A percentile compares a stretch with the other conserved stretches of the same genome.
These are phyloP conservation scores for Trametes gibbosa DNA, from an alignment of 768 basidiomycete species.

Conservation along the genomic window DNA sequence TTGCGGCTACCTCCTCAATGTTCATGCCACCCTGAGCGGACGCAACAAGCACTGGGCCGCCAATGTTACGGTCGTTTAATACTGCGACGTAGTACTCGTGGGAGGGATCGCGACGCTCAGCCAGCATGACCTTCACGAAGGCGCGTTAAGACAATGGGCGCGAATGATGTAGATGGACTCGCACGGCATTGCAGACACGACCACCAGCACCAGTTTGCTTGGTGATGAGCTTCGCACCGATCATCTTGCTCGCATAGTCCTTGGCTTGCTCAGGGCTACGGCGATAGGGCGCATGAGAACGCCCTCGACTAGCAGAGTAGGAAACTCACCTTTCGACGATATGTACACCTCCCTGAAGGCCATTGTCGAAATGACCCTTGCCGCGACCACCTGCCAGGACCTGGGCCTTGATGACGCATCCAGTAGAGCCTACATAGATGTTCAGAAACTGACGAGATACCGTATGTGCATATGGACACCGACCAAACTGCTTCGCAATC, in stretches of 20 bases:
- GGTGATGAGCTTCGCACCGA: constrained; percentile 93
- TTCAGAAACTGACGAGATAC: neutral
- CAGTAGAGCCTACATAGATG: constrained; percentile 52
- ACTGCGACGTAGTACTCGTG: constrained; percentile 99
- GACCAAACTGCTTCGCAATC: constrained; percentile 88
- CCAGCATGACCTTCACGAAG: constrained; percentile 85
- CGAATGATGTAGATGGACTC: constrained; percentile 28
- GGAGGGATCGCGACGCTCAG: constrained; percentile 86
- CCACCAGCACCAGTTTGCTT: constrained; percentile 96
- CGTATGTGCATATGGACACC: constrained; percentile 20
- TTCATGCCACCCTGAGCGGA: constrained; percentile 99
- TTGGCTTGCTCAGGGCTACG: constrained; percentile 82
- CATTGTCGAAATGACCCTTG: constrained; percentile 95
- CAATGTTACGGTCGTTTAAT: constrained; percentile 87
- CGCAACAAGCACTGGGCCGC: constrained; percentile 89
- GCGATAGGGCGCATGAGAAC: neutral
- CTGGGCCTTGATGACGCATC: constrained; percentile 97
- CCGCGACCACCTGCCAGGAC: constrained; percentile 98
- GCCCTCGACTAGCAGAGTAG: neutral
- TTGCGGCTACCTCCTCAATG: constrained; percentile 98
- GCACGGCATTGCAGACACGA: constrained; percentile 90
- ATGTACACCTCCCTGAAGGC: constrained; percentile 97
- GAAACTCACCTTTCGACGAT: constrained; percentile 73
- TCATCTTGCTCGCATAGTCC: constrained; percentile 88
- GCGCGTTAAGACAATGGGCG: neutral